Evolutionary conservation across 441 rosid species (phyloP), one percentile per base, ranked within the genome.

Genomic region (Kokia cookei): DNA sequence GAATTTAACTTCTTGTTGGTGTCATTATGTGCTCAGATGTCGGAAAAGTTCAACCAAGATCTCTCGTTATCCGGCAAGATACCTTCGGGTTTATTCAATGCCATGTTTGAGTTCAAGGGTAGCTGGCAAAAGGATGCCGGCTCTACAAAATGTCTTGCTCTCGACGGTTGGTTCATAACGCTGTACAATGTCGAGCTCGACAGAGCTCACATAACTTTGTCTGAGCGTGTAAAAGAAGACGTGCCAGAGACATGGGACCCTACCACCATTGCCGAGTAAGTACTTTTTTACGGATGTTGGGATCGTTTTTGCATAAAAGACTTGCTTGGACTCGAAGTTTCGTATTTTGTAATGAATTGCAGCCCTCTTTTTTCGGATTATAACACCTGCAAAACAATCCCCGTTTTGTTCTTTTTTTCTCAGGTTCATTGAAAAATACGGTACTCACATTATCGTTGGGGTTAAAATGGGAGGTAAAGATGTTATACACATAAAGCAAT

Each of bases 401-500:
- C 10, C 7, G 43, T 51, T 26, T 29, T 50, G 43, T 73, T 69
- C 51, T 53, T 7, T 10, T 26, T 27, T 78, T 72, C 59, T 48
- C 76, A 93, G 99, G 86, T 95, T 95, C 77, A 93, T 95, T 76
- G 98, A 91, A 5, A 95, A 86, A 73, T 93, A 91, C 47, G 98
- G 99, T 55, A 95, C 99, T 74, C 99, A 93, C 72, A n/a, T 95
- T 69, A 90, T 95, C 69, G 87, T 86, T 71, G 97, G 99, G 69
- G 95, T 93, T 37, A 89, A 87, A 80, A 93, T 95, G 99, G 99
- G 99, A 73, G 99, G 98, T 62, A 93, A 93, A 86, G 99, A 95
- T 22, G 95, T 89, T 0, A 73, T 92, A 73, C 86, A 89, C 71
- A 53, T 89, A 78, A 95, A 93, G 86, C 98, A 95, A 83, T 65